Conservation (phyloP, 2,329 filamentous ascomycete species). For the Monosporascus cannonballus region DNA sequence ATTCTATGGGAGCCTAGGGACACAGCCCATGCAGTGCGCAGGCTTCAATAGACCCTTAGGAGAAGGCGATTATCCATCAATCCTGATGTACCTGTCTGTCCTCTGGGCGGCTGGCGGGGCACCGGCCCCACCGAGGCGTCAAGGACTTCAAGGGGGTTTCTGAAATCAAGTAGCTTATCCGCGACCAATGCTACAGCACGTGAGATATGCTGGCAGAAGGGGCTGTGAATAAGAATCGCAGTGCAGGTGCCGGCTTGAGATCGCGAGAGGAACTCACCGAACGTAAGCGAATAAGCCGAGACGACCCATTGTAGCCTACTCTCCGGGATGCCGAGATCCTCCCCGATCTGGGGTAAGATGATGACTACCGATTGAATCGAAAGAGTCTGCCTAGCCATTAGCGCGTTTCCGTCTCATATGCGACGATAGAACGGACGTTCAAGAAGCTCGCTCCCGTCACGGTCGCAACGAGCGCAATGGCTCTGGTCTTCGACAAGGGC, state of each 20-base stretch:
- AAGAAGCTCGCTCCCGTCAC: constrained; percentile 50
- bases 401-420: constrained; percentile 4
- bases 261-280: constrained; percentile 28
- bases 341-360: constrained; percentile 55
- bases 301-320: constrained; percentile 60
- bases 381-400: constrained; percentile 37
- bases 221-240: too few relatives aligned
- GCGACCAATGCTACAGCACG: too few relatives aligned
- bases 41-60: too few relatives aligned
- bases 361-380: constrained; percentile 55
- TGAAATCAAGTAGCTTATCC: too few relatives aligned
- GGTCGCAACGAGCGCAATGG: constrained; percentile 48
- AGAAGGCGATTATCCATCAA: too few relatives aligned
- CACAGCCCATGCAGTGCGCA: too few relatives aligned
- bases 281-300: constrained; percentile 59
- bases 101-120: too few relatives aligned
- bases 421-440: constrained; percentile 33
- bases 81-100: too few relatives aligned
- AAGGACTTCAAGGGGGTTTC: too few relatives aligned
- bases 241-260: too few relatives aligned
- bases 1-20: background rate
- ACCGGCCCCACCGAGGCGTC: too few relatives aligned
- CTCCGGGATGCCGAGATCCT: constrained; percentile 49
- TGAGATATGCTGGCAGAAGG: too few relatives aligned
- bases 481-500: constrained; percentile 42